A percentile compares a stretch with the other conserved stretches of the same genome.
phyloP scores from a whole-genome alignment of 345 rosid species.

The Salix purpurea region DNA sequence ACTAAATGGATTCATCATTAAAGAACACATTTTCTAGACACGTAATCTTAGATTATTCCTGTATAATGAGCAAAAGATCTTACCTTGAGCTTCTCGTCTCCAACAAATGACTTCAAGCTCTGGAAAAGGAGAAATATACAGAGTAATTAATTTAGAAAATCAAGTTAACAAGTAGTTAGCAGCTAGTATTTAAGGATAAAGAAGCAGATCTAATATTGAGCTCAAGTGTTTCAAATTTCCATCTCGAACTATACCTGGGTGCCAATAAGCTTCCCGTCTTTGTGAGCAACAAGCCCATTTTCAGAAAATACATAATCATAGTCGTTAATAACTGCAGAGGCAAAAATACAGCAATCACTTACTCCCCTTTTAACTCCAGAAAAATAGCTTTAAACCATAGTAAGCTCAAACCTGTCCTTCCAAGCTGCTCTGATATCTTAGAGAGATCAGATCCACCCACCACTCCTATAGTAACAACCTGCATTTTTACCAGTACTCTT shows the following conservation, averaged over 20 bases:
- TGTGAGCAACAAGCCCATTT: constrained; percentile 95
- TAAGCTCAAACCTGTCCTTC: constrained; percentile 56
- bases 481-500: constrained; percentile 1
- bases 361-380: not conserved
- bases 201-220: not conserved
- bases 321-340: constrained; percentile 66
- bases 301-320: constrained; percentile 92
- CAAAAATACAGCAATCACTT: not conserved
- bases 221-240: not conserved
- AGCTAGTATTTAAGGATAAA: not conserved
- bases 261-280: constrained; percentile 81
- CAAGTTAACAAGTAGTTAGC: not conserved
- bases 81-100: constrained; percentile 88
- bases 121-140: constrained; percentile 24
- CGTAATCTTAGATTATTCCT: too few relatives aligned
- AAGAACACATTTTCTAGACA: too few relatives aligned
- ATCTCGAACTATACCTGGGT: constrained; percentile 52
- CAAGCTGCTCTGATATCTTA: constrained; percentile 95
- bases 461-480: constrained; percentile 86
- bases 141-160: not conserved
- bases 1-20: too few relatives aligned
- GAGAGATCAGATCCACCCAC: constrained; percentile 94
- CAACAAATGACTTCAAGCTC: constrained; percentile 86
- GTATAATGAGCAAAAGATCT: constrained; percentile 1
- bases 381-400: not conserved